These are phyloP conservation scores for Dictyostelium firmibasis DNA, from an alignment of 78 protist genomes.

Conservation along the genomic window DNA sequence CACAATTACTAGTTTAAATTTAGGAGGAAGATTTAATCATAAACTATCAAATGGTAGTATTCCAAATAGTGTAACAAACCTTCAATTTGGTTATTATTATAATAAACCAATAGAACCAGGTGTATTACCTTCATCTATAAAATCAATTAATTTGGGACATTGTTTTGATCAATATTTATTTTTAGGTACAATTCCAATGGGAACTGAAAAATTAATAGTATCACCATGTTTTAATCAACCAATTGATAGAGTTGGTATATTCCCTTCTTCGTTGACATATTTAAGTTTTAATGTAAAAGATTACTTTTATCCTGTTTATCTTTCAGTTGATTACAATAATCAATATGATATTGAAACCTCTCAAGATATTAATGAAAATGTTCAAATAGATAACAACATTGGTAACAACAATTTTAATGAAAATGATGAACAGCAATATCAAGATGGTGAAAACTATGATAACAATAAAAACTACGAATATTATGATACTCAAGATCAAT, in stretches of 20 bases:
- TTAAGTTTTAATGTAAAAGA: background rate
- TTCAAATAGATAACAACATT: background rate
- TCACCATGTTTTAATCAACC: background rate
- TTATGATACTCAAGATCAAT: background rate
- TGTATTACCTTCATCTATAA: background rate
- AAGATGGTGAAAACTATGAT: background rate
- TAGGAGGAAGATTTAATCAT: background rate
- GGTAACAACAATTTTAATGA: background rate
- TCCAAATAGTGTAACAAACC: background rate
- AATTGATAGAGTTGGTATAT: background rate
- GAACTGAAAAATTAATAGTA: background rate
- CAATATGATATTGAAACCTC: background rate
- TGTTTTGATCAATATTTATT: background rate
- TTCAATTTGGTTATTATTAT: background rate
- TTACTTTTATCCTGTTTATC: background rate
- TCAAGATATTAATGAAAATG: background rate
- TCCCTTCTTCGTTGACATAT: background rate
- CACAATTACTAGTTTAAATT: background rate
- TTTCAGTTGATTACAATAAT: background rate
- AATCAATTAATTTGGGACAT: background rate
- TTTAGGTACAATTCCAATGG: background rate
- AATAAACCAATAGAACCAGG: background rate
- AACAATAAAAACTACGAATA: background rate
- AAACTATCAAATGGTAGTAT: background rate
- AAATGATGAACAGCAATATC: background rate